Base-by-base conservation (phyloP, 768 basidiomycete species). In the Mycena vulgaris region DNA sequence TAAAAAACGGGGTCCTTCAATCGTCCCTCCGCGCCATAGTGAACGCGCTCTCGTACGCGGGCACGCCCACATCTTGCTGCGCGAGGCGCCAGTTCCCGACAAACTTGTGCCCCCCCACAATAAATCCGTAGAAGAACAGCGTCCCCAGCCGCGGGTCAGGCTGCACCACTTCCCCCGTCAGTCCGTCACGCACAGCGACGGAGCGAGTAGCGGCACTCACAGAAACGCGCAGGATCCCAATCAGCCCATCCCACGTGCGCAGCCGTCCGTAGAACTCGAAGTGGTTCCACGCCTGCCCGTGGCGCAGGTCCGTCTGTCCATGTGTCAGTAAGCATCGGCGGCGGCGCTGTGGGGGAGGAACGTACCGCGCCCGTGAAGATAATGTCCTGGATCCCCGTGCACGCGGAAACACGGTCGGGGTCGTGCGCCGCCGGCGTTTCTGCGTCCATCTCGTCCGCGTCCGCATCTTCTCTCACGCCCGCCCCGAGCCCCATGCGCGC, bases 81-180 rank as follows among this genome's bases (percentile, higher is more conserved):
- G 85, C 86, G 73, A 83, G 81, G 52, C 93, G 84, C 93, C 93
- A 94, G 65, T 89, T 90, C 6, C 93, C 93, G 19, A 92, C 91
- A 69, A 94, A 87, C 65, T 87, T 92, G 66, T 86, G 80, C 11
- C 87, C 88, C 0, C 89, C 92, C 8, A 91, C 86, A 53, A 95
- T 70, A 76, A 93, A 94, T 7, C 93, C 93, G 35, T 89, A 92
- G 72, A 94, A 90, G 47, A 94, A 84, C 75, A 82, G 75, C 39
- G 80, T 77, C 37, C 80, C 83, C 30, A 73, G 70, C 23, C 63
- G 53, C 30, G 66, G 68, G 64, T 72, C 75, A 17, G 68, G 39
- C 78, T 80, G 31, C 9, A 2, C 8, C 5, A 2, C 6, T 13
- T 25, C 3, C 55, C 3, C 19, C 35, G 30, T 25, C 55, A 56